A percentile compares a stretch with the other conserved stretches of the same genome.
phyloP scores from a whole-genome alignment of 75 land plant species.

The Pinus tabuliformis region DNA sequence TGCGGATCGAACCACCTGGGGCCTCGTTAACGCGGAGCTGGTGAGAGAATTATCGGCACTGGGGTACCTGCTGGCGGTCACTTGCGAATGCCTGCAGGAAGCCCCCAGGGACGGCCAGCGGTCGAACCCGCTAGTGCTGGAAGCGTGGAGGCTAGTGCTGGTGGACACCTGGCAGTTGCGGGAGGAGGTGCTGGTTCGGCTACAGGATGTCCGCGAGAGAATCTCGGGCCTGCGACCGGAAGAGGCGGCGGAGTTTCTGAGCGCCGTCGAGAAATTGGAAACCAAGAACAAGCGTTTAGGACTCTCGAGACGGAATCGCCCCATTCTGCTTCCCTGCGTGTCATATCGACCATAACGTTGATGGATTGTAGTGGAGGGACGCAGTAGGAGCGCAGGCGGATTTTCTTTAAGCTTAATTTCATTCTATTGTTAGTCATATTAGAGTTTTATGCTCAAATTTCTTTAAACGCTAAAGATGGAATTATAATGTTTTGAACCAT shows the following conservation, averaged over 20 bases:
- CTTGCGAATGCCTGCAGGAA: background rate
- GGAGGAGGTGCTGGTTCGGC: conserved; percentile 27
- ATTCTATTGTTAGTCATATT: no score
- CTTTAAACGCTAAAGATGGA: no score
- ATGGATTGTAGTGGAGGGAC: no score
- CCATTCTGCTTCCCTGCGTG: background rate
- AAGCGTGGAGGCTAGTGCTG: conserved; percentile 26
- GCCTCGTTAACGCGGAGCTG: conserved; percentile 21
- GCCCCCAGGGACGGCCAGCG: conserved; percentile 8
- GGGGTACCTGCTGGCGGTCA: background rate
- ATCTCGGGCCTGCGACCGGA: conserved; percentile 21
- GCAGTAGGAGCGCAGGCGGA: no score
- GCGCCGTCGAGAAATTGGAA: conserved; percentile 25
- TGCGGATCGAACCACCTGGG: background rate
- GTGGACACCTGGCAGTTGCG: conserved; percentile 26
- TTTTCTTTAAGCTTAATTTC: no score
- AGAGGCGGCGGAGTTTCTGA: conserved; percentile 40
- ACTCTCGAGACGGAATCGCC: background rate
- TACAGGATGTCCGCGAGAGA: conserved; percentile 39
- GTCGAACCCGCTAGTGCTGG: conserved; percentile 15
- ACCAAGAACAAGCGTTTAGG: conserved; percentile 17
- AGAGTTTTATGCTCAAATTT: no score
- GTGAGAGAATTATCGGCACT: conserved; percentile 27
- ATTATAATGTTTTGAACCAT: no score
- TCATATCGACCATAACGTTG: no score